Evolutionary conservation across 495 filamentous ascomycete genomes (phyloP), one percentile per base, ranked within the genome.

Genomic region (Lepraria neglecta): DNA sequence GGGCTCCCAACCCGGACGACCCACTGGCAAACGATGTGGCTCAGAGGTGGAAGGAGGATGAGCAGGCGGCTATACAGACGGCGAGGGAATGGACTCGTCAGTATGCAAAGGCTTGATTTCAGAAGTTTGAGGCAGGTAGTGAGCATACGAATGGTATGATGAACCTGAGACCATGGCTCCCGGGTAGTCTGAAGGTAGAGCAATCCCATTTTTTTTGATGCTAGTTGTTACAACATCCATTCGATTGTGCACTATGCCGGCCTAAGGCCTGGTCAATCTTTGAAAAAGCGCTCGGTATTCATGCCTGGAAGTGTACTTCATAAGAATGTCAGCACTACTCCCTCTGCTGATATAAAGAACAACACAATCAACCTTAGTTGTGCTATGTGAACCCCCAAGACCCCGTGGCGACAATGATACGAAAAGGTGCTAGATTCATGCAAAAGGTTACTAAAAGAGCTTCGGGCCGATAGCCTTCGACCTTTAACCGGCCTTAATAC

Each of bases 11-110:
- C 73, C 94, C 94, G 2, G 95, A 98, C 65, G 94, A 98, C 71
- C 94, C 94, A 14, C 81, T 98, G 45, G 94, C 94, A 33, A 94
- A 96, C 67, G 94, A 97, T 67, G 94, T 98, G 31, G 94, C 94
- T n/a, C 91, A 97, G 75, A 81, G 85, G 68, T 98, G 94, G 94
- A 96, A 97, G 76, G 90, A 96, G 64, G 87, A 98, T 68, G 89
- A 97, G 76, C 83, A 82, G 47, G 89, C 88, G 24, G 94, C 94
- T 14, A 97, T 95, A 62, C 84, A 88, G 63, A 96, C 89, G 2
- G 91, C 91, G 15, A 87, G 80, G 65, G 88, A 95, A 68, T 96
- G 91, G 91, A 96, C 91, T 14, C 77, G 80, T 65, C 87, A 82
- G 47, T 88, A 90, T 71, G 90, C 90, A 14, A 85, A 84, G 76